These are phyloP conservation scores for Chrysosporium queenslandicum DNA, from an alignment of 2,329 filamentous ascomycete genomes.

Conservation along the genomic window DNA sequence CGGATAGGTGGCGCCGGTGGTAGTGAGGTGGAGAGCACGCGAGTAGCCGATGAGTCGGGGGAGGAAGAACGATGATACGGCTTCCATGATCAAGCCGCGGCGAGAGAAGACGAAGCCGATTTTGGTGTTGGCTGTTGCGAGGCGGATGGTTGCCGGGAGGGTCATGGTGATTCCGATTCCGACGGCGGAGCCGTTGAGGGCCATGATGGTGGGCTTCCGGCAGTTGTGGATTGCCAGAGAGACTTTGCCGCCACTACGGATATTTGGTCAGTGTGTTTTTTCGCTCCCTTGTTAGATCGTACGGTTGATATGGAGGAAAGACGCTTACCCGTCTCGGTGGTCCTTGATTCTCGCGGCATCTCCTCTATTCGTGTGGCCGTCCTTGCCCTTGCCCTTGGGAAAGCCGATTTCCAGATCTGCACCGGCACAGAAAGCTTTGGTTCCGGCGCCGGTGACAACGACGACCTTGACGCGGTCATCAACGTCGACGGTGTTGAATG, in stretches of 20 bases:
- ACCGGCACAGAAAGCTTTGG: conserved; percentile 45
- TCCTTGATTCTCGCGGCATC: conserved; percentile 35
- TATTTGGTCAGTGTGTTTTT: no score
- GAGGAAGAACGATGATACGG: conserved; percentile 60
- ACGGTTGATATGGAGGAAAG: not conserved
- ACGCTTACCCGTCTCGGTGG: conserved; percentile 45
- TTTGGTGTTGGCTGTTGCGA: conserved; percentile 50
- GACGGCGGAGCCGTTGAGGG: conserved; percentile 48
- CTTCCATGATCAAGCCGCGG: conserved; percentile 62
- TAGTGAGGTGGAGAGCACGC: conserved; percentile 54
- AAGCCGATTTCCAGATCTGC: conserved; percentile 49
- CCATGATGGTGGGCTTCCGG: conserved; percentile 48
- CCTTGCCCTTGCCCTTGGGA: conserved; percentile 16
- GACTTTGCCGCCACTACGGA: conserved; percentile 34
- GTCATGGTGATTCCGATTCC: conserved; percentile 52
- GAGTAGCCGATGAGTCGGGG: conserved; percentile 57
- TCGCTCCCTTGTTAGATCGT: no score
- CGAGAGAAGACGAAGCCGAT: conserved; percentile 66
- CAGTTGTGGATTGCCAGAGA: conserved; percentile 48
- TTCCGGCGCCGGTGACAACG: conserved; percentile 45
- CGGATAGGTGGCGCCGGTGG: conserved; percentile 55
- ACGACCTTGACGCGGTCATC: conserved; percentile 47
- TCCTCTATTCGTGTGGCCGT: conserved; percentile 23
- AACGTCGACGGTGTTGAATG: conserved; percentile 42
- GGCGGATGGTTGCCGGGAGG: conserved; percentile 47